These are phyloP conservation scores for Massospora cicadina DNA, from an alignment of 371 early-diverging fungal genomes.

Conservation along the genomic window DNA sequence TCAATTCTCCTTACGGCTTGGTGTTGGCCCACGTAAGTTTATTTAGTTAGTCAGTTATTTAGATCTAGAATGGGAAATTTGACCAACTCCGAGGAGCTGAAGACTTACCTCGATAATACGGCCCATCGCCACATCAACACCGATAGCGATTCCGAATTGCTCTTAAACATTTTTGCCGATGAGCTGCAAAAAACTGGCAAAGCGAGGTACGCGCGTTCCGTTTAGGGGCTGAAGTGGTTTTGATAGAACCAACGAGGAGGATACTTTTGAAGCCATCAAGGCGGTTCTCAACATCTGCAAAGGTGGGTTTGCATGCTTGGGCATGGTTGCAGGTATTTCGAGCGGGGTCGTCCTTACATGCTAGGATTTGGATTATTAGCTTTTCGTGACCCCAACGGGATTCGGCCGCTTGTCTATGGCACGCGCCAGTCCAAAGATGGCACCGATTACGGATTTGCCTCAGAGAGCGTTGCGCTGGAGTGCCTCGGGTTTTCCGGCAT, in stretches of 20 bases:
- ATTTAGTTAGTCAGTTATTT: not conserved
- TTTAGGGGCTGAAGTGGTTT: not conserved
- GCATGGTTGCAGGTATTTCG: slow-evolving; percentile 74
- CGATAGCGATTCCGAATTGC: slow-evolving; percentile 90
- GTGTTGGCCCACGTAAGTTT: slow-evolving; percentile 79
- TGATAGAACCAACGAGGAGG: slow-evolving; percentile 79
- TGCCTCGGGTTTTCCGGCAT: slow-evolving; percentile 75
- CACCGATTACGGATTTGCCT: slow-evolving; percentile 89
- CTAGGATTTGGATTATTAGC: slow-evolving; percentile 64
- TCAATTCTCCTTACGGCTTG: slow-evolving; percentile 94
- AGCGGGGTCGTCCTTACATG: not conserved
- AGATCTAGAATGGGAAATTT: slow-evolving; percentile 81
- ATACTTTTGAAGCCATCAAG: slow-evolving; percentile 83
- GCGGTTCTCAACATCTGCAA: slow-evolving; percentile 58
- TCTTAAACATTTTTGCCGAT: slow-evolving; percentile 89
- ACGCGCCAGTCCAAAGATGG: slow-evolving; percentile 37
- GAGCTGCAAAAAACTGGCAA: slow-evolving; percentile 85
- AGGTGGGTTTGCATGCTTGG: slow-evolving; percentile 88
- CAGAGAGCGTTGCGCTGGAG: slow-evolving; percentile 85
- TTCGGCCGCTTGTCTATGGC: slow-evolving; percentile 85
- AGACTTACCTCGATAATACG: slow-evolving; percentile 65
- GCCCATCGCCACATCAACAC: slow-evolving; percentile 98
- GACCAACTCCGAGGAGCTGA: slow-evolving; percentile 77
- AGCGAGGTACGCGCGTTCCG: slow-evolving; percentile 33
- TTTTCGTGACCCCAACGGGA: slow-evolving; percentile 89